phyloP scores from a whole-genome alignment of 305 asterid genomes.

The Fraxinus velutina region DNA sequence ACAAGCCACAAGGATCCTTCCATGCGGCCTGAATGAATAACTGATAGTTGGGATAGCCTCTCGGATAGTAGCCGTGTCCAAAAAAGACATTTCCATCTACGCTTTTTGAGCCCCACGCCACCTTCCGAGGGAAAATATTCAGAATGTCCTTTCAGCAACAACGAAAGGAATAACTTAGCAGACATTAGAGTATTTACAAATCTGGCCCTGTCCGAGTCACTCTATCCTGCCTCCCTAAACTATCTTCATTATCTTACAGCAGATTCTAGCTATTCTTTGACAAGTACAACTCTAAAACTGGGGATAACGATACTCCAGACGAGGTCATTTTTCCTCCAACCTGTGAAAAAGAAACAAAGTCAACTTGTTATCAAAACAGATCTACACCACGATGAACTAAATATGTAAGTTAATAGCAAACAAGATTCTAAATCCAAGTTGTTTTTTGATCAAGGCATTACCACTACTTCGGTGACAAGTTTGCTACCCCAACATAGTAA shows the following conservation, averaged over 20 bases:
- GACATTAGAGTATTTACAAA: not conserved
- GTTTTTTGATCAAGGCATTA: not conserved
- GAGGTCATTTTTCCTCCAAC: slow-evolving; percentile 17
- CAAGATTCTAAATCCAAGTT: not conserved
- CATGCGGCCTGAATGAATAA: not conserved
- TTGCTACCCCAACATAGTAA: slow-evolving; percentile 4
- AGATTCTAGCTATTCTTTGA: slow-evolving; percentile 11
- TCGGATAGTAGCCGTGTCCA: not conserved
- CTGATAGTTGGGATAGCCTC: slow-evolving; percentile 14
- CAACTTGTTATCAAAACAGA: not conserved
- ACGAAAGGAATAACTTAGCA: not conserved
- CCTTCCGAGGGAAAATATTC: not conserved
- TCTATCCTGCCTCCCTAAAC: slow-evolving; percentile 14
- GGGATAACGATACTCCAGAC: slow-evolving; percentile 5
- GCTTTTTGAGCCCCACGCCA: slow-evolving; percentile 11
- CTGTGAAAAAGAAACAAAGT: slow-evolving; percentile 15
- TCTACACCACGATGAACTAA: not conserved
- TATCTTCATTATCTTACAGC: not conserved
- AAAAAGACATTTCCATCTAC: not conserved
- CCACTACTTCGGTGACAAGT: not conserved
- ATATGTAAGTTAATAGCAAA: not conserved
- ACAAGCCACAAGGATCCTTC: slow-evolving; percentile 1
- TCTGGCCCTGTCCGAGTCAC: slow-evolving; percentile 2
- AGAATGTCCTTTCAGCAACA: slow-evolving; percentile 6
- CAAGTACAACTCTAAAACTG: slow-evolving; percentile 11